phyloP scores from a whole-genome alignment of 2,329 filamentous ascomycete genomes.

The Aspergillus jensenii region DNA sequence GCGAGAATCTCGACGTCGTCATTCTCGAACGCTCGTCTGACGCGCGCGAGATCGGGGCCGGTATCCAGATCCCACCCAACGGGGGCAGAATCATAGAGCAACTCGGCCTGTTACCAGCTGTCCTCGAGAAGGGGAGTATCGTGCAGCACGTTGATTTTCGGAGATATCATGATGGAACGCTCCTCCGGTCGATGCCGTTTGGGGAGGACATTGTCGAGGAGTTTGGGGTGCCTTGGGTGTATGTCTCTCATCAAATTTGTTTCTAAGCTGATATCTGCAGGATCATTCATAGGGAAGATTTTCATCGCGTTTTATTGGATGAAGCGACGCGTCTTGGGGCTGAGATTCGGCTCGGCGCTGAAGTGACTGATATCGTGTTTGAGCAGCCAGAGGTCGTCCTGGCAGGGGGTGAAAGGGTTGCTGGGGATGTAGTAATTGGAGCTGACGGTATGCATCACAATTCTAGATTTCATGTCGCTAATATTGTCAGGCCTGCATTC shows the following conservation, averaged over 20 bases:
- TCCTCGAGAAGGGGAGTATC: constrained; percentile 9
- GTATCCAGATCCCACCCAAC: constrained; percentile 32
- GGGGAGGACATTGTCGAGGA: constrained; percentile 20
- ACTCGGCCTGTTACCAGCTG: constrained; percentile 15
- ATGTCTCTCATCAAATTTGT: neutral
- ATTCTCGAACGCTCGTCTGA: constrained; percentile 22
- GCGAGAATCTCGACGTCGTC: constrained; percentile 13
- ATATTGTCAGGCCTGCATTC: constrained; percentile 17
- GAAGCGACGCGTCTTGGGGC: constrained; percentile 16
- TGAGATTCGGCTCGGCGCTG: constrained; percentile 8
- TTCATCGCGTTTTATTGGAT: constrained; percentile 18
- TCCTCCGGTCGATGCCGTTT: constrained; percentile 22
- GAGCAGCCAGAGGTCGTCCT: constrained; percentile 11
- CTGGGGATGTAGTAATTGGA: constrained; percentile 19
- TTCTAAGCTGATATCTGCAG: neutral
- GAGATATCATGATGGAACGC: constrained; percentile 20
- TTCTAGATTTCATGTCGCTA: no score
- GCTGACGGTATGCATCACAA: constrained; percentile 20
- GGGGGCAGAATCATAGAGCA: constrained; percentile 19
- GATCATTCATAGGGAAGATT: constrained; percentile 23
- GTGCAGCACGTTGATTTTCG: constrained; percentile 19
- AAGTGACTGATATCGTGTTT: constrained; percentile 6
- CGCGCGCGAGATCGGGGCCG: constrained; percentile 22
- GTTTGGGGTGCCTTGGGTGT: constrained; percentile 27
- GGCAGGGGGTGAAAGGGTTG: constrained; percentile 3